phyloP scores from a whole-genome alignment of 2,329 filamentous ascomycete genomes.

The Pseudogymnoascus verrucosus region DNA sequence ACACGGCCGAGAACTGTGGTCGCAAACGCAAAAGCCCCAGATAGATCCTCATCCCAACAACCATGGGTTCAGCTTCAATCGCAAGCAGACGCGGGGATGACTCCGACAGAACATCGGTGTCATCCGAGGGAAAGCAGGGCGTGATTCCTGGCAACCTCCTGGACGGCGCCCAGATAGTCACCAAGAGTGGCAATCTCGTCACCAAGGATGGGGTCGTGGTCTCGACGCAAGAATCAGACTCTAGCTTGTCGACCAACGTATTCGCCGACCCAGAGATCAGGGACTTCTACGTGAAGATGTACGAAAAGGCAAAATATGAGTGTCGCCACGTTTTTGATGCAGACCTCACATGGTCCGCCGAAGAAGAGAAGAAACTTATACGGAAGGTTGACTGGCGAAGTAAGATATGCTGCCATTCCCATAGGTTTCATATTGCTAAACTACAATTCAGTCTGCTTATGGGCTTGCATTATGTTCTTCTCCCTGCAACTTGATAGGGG shows the following conservation, averaged over 20 bases:
- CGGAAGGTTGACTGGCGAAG: slow-evolving; percentile 24
- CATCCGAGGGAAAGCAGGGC: not conserved
- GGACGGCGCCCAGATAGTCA: slow-evolving; percentile 10
- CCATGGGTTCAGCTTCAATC: not conserved
- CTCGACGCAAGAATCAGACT: slow-evolving; percentile 8
- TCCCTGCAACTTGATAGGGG: slow-evolving; percentile 30
- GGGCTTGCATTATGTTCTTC: slow-evolving; percentile 32
- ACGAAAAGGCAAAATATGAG: slow-evolving; percentile 23
- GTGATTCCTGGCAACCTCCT: slow-evolving; percentile 5
- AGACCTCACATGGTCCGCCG: slow-evolving; percentile 16
- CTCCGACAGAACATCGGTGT: not conserved
- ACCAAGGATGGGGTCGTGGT: slow-evolving; percentile 13
- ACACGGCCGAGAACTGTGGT: slow-evolving; percentile 6
- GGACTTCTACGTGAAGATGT: slow-evolving; percentile 17
- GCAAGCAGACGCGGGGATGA: not conserved
- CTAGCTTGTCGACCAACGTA: slow-evolving; percentile 10
- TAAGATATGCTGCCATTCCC: slow-evolving; percentile 9
- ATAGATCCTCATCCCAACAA: not conserved
- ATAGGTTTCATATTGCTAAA: not conserved
- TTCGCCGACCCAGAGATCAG: slow-evolving; percentile 23
- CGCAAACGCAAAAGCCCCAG: not conserved
- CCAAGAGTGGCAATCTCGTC: slow-evolving; percentile 9
- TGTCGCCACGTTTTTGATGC: slow-evolving; percentile 22
- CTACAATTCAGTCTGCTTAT: slow-evolving; percentile 2
- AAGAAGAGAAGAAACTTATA: slow-evolving; percentile 11